Percentiles rank a stretch among this genome's conserved stretches.
Conservation (phyloP, 2,329 filamentous ascomycete species). For the Penicillium sclerotigenum region DNA sequence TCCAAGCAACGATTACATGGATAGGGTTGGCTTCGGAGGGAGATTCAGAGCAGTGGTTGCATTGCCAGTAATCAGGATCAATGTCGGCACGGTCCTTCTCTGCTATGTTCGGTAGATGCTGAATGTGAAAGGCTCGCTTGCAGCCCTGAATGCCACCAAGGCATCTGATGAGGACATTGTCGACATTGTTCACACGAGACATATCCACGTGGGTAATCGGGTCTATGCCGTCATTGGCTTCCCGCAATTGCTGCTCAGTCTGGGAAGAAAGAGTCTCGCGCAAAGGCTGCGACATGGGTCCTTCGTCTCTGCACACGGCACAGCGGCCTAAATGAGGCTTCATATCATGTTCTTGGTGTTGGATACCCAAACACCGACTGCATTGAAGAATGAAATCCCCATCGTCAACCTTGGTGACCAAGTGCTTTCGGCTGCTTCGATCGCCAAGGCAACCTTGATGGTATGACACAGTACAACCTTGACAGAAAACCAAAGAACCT, state of each 20-base stretch:
- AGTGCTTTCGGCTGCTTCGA: slow-evolving; percentile 72
- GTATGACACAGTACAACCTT: slow-evolving; percentile 81
- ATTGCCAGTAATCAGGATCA: slow-evolving; percentile 76
- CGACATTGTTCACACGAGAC: slow-evolving; percentile 67
- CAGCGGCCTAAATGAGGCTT: slow-evolving; percentile 72
- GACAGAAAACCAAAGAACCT: slow-evolving; percentile 77
- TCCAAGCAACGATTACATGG: slow-evolving; percentile 81
- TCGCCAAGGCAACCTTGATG: slow-evolving; percentile 79
- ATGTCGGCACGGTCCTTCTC: slow-evolving; percentile 30
- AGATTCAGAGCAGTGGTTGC: slow-evolving; percentile 68
- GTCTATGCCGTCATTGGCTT: slow-evolving; percentile 75
- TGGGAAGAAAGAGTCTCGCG: slow-evolving; percentile 67
- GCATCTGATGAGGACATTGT: slow-evolving; percentile 81
- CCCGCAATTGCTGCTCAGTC: slow-evolving; percentile 78
- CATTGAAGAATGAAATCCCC: slow-evolving; percentile 86
- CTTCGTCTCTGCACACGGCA: slow-evolving; percentile 63
- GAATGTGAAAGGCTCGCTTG: slow-evolving; percentile 74
- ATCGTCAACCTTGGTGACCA: slow-evolving; percentile 78
- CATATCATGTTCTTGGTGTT: slow-evolving; percentile 62
- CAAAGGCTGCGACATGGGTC: slow-evolving; percentile 71
- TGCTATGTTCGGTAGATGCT: slow-evolving; percentile 65
- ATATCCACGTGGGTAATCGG: slow-evolving; percentile 65
- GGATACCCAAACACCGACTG: slow-evolving; percentile 70
- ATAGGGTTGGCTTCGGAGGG: slow-evolving; percentile 59
- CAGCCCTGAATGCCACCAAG: slow-evolving; percentile 52